Percentiles rank a stretch among this genome's conserved stretches.
Evolutionary conservation across 2,329 filamentous ascomycete genomes (phyloP).

Genomic region (Lasiodiplodia citricola): DNA sequence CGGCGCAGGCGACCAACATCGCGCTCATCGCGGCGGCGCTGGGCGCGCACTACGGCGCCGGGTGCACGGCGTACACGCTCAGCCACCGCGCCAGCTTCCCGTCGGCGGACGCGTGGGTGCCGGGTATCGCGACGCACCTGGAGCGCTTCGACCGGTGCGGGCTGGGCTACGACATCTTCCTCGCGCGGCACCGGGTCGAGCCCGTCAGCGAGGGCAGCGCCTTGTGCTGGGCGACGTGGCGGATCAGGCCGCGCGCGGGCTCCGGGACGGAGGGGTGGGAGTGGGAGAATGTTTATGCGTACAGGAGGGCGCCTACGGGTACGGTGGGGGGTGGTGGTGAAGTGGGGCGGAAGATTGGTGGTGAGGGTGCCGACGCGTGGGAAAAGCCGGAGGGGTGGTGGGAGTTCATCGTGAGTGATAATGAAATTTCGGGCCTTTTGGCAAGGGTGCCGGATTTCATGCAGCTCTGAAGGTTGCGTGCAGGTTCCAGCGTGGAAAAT

Average conservation of each 20-base stretch:
- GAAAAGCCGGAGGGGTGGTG: conserved; percentile 12
- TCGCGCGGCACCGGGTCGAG: not conserved
- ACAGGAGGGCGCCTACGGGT: not conserved
- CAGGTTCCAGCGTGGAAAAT: not conserved
- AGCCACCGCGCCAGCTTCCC: not conserved
- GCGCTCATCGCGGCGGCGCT: not conserved
- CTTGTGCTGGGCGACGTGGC: conserved; percentile 10
- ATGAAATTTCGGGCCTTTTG: conserved; percentile 2
- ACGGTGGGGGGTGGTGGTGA: not conserved
- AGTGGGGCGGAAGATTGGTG: not conserved
- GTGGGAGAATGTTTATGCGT: conserved; percentile 16
- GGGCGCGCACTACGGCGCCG: conserved; percentile 2
- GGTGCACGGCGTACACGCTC: not conserved
- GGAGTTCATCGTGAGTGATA: conserved; percentile 12
- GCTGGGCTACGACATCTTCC: not conserved
- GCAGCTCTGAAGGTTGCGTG: not conserved
- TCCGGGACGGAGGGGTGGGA: not conserved
- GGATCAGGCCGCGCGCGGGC: not conserved
- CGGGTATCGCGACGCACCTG: not conserved
- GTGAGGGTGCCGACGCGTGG: not conserved
- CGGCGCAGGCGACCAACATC: not conserved
- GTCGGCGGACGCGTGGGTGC: not conserved
- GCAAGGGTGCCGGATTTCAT: conserved; percentile 7
- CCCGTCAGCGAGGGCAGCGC: not conserved
- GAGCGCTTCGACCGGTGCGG: conserved; percentile 1